A percentile compares a stretch with the other conserved stretches of the same genome.
Conservation (phyloP, 495 filamentous ascomycete species). For the Opeltia flavorubescens region DNA sequence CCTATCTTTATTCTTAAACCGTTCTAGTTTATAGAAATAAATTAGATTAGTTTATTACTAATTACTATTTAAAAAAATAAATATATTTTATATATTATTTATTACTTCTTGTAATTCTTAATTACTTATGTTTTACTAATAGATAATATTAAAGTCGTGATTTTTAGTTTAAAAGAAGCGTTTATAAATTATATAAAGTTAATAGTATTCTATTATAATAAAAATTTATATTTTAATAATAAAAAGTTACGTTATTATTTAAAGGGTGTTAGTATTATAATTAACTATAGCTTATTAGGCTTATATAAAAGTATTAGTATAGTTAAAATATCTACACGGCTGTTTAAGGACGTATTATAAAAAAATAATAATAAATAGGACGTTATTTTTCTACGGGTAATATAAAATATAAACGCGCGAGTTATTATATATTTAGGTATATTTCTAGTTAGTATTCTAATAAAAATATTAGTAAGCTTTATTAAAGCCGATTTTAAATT, state of each 20-base stretch:
- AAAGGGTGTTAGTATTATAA: not conserved
- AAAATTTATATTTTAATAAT: not conserved
- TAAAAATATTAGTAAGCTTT: not conserved
- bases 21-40: not conserved
- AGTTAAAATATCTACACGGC: not conserved
- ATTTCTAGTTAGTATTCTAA: not conserved
- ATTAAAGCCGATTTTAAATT: not conserved
- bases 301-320: conserved; percentile 1
- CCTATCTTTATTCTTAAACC: not conserved
- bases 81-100: not conserved
- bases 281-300: not conserved
- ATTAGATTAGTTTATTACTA: not conserved
- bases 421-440: not conserved
- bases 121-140: not conserved
- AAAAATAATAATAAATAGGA: not conserved
- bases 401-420: not conserved
- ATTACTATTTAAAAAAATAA: not conserved
- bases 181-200: not conserved
- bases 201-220: not conserved
- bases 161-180: not conserved
- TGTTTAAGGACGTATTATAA: not conserved
- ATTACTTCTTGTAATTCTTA: not conserved
- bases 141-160: not conserved
- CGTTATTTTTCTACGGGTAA: not conserved
- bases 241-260: not conserved